These are phyloP conservation scores for Plasmodium sp. DNA, from an alignment of 169 alveolate species.

Conservation along the genomic window DNA sequence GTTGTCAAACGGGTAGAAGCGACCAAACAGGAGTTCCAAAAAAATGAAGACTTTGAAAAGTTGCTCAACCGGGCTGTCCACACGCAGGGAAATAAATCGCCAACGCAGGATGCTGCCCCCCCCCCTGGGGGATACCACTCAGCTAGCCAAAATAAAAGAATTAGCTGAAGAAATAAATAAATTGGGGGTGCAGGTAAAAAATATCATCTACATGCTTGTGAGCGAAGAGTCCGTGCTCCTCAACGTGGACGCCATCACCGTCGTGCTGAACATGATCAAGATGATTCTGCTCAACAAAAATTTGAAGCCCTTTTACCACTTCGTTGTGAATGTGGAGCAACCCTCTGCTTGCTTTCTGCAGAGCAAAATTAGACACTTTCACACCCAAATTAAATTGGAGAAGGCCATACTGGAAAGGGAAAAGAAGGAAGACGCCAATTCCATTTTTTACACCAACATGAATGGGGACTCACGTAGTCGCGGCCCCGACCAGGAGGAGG, in stretches of 20 bases:
- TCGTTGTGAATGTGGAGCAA: conserved; percentile 25
- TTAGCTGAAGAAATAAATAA: conserved; percentile 8
- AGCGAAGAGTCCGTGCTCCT: conserved; percentile 63
- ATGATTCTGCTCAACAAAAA: conserved; percentile 65
- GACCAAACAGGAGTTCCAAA: not conserved
- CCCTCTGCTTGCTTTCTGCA: conserved; percentile 53
- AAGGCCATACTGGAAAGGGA: conserved; percentile 18
- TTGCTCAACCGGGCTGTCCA: not conserved
- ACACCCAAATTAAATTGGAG: conserved; percentile 52
- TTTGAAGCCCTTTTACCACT: conserved; percentile 25
- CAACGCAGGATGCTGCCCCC: no score
- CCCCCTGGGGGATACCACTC: not conserved
- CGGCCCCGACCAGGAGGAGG: not conserved
- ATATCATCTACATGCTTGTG: conserved; percentile 14
- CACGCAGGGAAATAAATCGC: not conserved
- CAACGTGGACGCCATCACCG: conserved; percentile 58
- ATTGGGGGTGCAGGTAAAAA: conserved; percentile 52
- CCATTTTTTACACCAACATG: not conserved
- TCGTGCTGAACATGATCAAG: conserved; percentile 54
- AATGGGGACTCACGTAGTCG: not conserved
- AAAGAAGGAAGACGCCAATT: not conserved
- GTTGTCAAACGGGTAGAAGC: not conserved
- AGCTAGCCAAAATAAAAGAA: not conserved
- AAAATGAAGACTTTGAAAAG: not conserved
- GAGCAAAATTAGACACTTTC: conserved; percentile 58